Evolutionary conservation across 2,329 filamentous ascomycete genomes (phyloP), one percentile per base, ranked within the genome.

Genomic region (Aureobasidium leucospermi): DNA sequence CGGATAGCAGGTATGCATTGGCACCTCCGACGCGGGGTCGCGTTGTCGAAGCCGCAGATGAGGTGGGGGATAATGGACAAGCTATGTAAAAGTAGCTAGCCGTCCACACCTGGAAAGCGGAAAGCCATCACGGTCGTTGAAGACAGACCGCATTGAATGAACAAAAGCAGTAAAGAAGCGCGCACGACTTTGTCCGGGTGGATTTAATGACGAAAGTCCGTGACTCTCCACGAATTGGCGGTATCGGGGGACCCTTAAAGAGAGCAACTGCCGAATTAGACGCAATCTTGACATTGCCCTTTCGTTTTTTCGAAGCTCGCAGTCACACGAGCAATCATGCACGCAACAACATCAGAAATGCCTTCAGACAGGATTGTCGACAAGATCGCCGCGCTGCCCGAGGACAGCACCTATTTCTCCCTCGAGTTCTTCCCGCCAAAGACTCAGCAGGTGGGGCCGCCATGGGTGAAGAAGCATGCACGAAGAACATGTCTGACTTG

Each of bases 391-490:
- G 89, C 90, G 63, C 78, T 99, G 77, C 89, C 90, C 73, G 83
- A 87, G 64, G 85, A 89, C 74, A 83, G 84, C 65, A 85, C 83
- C 72, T 97, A 94, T 79, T 96, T 96, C 76, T 97, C 94, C 49
- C 87, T 97, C 75, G 94, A 99, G 78, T 99, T 99, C 84, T 99
- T 99, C 78, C 94, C 94, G 66, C 94, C 94, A 64, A 99, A 97
- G 79, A 99, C 94, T 48, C 82, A 87, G 63, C 96, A 96, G 86
- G 82, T 84, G 75, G 67, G 75, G 66, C 72, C 52, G 31, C 41
- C 36, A 9, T 32, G 13, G 9, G 36, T 39, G 29, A 31, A 47
- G n/a, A 7, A 32, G 39, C 19, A 16, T 42, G 32, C 36, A 29
- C 45, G 41, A 11, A n/a, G 34, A 36, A 61, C 15, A 15, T 41